These are phyloP conservation scores for Camelina laxa DNA, from an alignment of 345 rosid genomes.

Conservation along the genomic window DNA sequence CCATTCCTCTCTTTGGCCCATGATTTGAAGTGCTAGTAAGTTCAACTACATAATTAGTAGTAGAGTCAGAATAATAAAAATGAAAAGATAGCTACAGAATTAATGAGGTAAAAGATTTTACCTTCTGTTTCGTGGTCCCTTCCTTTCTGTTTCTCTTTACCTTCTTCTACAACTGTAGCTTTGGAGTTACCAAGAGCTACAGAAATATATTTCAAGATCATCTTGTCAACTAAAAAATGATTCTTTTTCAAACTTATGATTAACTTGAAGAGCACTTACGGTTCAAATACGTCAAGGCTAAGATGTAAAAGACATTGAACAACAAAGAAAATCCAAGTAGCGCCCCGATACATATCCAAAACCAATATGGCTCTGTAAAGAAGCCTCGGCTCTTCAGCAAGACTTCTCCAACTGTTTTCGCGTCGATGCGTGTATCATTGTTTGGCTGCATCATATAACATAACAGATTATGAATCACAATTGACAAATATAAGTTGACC, in stretches of 20 bases:
- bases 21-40: conserved; percentile 38
- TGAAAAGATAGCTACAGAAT: background rate
- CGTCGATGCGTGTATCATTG: conserved; percentile 57
- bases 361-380: conserved; percentile 70
- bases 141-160: conserved; percentile 44
- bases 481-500: conserved; percentile 1
- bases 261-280: conserved; percentile 56
- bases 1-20: conserved; percentile 77
- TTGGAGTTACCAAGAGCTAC: conserved; percentile 72
- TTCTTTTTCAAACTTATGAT: background rate
- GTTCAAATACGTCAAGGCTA: conserved; percentile 71
- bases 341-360: conserved; percentile 81
- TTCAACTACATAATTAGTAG: conserved; percentile 34
- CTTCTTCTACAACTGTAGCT: conserved; percentile 54
- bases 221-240: conserved; percentile 25
- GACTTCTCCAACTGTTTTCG: conserved; percentile 67
- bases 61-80: conserved; percentile 22
- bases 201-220: background rate
- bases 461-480: background rate
- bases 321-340: conserved; percentile 72
- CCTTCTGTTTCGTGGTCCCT: conserved; percentile 46
- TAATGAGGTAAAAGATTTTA: conserved; percentile 28
- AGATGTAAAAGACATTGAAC: conserved; percentile 73
- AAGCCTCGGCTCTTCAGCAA: conserved; percentile 73
- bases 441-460: conserved; percentile 53